These are phyloP conservation scores for Nakazawaea molendinolei DNA, from an alignment of 805 yeast genomes.

Conservation along the genomic window DNA sequence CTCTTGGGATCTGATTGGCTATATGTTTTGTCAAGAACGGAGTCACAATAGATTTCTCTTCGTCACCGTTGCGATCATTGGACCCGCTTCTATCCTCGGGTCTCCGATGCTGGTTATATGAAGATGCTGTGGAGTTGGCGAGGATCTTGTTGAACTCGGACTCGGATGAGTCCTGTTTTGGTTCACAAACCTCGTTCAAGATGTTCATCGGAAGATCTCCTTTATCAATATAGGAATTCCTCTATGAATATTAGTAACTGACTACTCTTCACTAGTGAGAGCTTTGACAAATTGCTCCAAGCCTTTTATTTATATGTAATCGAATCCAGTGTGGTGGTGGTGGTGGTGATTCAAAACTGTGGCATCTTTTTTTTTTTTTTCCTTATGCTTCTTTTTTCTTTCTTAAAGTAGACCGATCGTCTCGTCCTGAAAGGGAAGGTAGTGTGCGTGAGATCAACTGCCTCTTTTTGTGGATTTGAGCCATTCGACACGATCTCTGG, in stretches of 20 bases:
- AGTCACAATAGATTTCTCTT: slow-evolving; percentile 21
- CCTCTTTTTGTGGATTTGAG: too few relatives aligned
- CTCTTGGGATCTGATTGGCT: slow-evolving; percentile 36
- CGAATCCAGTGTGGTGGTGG: too few relatives aligned
- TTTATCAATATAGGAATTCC: not conserved
- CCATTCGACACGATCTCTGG: too few relatives aligned
- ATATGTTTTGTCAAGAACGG: slow-evolving; percentile 29
- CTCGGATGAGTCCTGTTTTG: slow-evolving; percentile 4
- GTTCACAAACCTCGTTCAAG: slow-evolving; percentile 7
- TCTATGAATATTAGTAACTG: not conserved
- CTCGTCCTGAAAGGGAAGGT: too few relatives aligned
- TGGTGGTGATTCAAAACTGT: too few relatives aligned
- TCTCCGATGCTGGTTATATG: not conserved
- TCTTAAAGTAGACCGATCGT: too few relatives aligned
- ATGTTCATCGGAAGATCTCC: not conserved
- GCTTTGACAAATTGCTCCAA: too few relatives aligned
- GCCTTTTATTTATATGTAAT: too few relatives aligned
- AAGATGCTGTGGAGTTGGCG: not conserved
- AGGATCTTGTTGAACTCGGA: slow-evolving; percentile 8
- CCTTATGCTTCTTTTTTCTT: too few relatives aligned
- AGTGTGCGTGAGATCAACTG: too few relatives aligned
- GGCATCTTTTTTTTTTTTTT: too few relatives aligned
- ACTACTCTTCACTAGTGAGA: too few relatives aligned
- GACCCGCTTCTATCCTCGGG: not conserved
- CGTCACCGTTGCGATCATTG: slow-evolving; percentile 11